Evolutionary conservation across 2,329 filamentous ascomycete genomes (phyloP), one percentile per base, ranked within the genome.

Genomic region (Orbilia brochopaga): DNA sequence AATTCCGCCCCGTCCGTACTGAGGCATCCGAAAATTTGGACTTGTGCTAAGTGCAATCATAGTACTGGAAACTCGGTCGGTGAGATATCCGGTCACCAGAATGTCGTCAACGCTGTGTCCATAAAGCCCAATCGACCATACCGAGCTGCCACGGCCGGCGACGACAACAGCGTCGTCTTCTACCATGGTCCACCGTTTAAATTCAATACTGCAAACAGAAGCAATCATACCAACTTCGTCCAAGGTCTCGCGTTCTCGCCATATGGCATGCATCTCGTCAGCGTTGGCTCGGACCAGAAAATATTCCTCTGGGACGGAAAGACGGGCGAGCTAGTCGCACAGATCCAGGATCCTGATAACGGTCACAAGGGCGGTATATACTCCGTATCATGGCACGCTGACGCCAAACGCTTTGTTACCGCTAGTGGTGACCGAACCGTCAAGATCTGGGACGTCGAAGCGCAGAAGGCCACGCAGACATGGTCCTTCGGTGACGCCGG

Each of bases 271-370:
- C 83, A 83, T 40, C 82, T 99, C 73, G 90, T 94, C 35, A 96
- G 90, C 58, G 93, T 97, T 1, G 93, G 94, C 40, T 91, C 90
- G n/a, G 94, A 99, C 80, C 88, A 88, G 79, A 87, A 86, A 78
- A 96, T 99, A 75, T 95, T 94, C 83, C 83, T 99, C 8, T 99
- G 97, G 79, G 92, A 99, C 79, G 94, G 93, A 73, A 96, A 96
- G 84, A 96, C 92, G 15, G 94, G 94, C 30, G 92, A 96, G 78
- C 85, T 89, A 0, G 90, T 87, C 50, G 85, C 83, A 69, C 85
- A 90, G 75, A 88, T 99, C 76, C 79, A 80, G 6, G 81, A 82
- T 69, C 90, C 89, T 8, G 88, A 93, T 75, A 88, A 87, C n/a
- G 88, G 87, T 75, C 94, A 99, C 79, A 93, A 88, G 4, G 94